Conservation (phyloP, 2,329 filamentous ascomycete species). For the Ascochyta rabiei region DNA sequence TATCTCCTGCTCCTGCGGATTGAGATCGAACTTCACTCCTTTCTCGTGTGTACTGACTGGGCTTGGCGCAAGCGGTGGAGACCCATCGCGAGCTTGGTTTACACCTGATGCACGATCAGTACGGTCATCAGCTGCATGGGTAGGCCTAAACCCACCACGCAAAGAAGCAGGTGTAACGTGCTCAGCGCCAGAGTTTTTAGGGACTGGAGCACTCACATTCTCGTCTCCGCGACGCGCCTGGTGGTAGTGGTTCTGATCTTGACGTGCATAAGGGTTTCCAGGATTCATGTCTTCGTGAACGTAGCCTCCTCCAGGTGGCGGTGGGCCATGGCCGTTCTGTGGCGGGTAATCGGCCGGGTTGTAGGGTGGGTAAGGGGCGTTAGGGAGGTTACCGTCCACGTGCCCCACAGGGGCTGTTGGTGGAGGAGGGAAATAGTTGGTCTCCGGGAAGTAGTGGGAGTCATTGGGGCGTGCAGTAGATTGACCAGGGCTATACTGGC, state of each 20-base stretch:
- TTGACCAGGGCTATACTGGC: slow-evolving; percentile 34
- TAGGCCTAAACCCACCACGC: slow-evolving; percentile 23
- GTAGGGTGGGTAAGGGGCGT: slow-evolving; percentile 40
- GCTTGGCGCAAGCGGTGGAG: slow-evolving; percentile 18
- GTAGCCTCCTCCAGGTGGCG: slow-evolving; percentile 35
- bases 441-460: slow-evolving; percentile 52
- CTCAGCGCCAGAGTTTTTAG: slow-evolving; percentile 33
- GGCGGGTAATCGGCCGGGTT: slow-evolving; percentile 55
- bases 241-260: slow-evolving; percentile 40
- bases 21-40: slow-evolving; percentile 49
- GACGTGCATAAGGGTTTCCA: slow-evolving; percentile 37
- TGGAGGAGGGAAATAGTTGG: slow-evolving; percentile 58
- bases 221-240: slow-evolving; percentile 48
- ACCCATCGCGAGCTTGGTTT: neutral
- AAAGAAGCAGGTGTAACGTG: slow-evolving; percentile 22
- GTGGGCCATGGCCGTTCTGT: slow-evolving; percentile 30
- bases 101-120: slow-evolving; percentile 37
- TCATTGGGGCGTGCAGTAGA: slow-evolving; percentile 42
- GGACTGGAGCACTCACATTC: slow-evolving; percentile 57
- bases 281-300: slow-evolving; percentile 36
- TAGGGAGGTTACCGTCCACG: slow-evolving; percentile 31
- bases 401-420: slow-evolving; percentile 42
- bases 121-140: slow-evolving; percentile 13
- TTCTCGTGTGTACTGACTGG: slow-evolving; percentile 30
- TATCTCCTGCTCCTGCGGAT: slow-evolving; percentile 34